These are phyloP conservation scores for Lenzites betulinus DNA, from an alignment of 768 basidiomycete genomes.

Conservation along the genomic window DNA sequence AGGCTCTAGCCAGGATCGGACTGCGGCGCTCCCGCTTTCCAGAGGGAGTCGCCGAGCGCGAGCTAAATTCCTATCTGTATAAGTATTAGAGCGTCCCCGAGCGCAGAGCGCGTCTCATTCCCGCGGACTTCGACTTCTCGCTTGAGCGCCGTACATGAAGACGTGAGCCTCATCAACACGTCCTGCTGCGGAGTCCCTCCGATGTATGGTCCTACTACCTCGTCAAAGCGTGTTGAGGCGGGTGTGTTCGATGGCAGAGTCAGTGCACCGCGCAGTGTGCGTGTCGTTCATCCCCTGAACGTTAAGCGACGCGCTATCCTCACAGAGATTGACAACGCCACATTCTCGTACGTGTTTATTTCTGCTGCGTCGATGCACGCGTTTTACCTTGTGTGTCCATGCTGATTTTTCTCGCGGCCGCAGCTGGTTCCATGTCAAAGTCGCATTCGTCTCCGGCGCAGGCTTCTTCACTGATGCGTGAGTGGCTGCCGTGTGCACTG, in stretches of 20 bases:
- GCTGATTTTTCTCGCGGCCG: no score
- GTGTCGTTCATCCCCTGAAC: conserved; percentile 24
- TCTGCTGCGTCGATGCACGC: no score
- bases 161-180: no score
- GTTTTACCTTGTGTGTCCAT: no score
- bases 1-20: neutral
- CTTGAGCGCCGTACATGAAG: neutral
- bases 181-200: neutral
- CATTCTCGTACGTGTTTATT: conserved; percentile 40
- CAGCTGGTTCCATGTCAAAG: conserved; percentile 55
- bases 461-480: conserved; percentile 37
- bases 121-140: neutral
- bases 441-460: conserved; percentile 38
- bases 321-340: conserved; percentile 52
- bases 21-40: conserved; percentile 3
- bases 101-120: neutral
- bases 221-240: conserved; percentile 4
- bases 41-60: neutral
- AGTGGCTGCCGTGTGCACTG: neutral
- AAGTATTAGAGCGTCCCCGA: conserved; percentile 4
- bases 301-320: conserved; percentile 47
- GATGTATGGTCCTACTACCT: neutral
- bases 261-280: neutral
- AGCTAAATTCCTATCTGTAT: conserved; percentile 8
- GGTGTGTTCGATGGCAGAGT: conserved; percentile 3